Base-by-base conservation (phyloP, 2,329 filamentous ascomycete species). In the Diaporthe sp. region DNA sequence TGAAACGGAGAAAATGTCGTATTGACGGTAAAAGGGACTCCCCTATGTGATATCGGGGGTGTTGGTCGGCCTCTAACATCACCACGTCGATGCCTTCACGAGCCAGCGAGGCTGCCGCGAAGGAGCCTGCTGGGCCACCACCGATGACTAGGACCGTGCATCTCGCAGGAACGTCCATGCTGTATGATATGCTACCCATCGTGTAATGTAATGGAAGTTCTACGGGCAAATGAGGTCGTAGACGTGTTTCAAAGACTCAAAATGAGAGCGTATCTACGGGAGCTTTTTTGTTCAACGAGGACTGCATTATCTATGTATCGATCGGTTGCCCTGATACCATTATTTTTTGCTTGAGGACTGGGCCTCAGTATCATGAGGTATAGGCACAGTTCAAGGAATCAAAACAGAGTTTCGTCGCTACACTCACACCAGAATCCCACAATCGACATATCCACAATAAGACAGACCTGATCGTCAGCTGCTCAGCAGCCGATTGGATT, bases 41-140 rank as follows among this genome's bases (percentile, higher is more conserved):
- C 8, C 83, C 83, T 55, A 84, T 82, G 73, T 84, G 83, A 56
- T 85, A 84, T 65, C 81, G 82, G 37, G 76, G 77, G 27, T 77
- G 76, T 27, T 78, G 81, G 22, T 87, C 86, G 3, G 82, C 82
- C 73, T 88, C 86, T 8, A 88, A 77, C 0, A 87, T 53, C 3
- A 88, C 85, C 15, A 79, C 78, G 65, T 87, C 83, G 19, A 88
- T 77, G 1, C 84, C 85, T 75, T 88, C 86, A 1, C 85, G 83
- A 1, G 85, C 86, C 10, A 88, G 78, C 1, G 77, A 82, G 0
- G 82, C 75, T 6, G 86, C 85, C 2, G 84, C 74, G 71, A 86
- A 88, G 0, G 86, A 87, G 2, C 86, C 85, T 0, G 77, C 85
- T 9, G 86, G 86, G 7, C 86, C 86, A 35, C 84, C 85, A 6